These are phyloP conservation scores for Cornus florida DNA, from an alignment of 148 eudicot species.

Conservation along the genomic window DNA sequence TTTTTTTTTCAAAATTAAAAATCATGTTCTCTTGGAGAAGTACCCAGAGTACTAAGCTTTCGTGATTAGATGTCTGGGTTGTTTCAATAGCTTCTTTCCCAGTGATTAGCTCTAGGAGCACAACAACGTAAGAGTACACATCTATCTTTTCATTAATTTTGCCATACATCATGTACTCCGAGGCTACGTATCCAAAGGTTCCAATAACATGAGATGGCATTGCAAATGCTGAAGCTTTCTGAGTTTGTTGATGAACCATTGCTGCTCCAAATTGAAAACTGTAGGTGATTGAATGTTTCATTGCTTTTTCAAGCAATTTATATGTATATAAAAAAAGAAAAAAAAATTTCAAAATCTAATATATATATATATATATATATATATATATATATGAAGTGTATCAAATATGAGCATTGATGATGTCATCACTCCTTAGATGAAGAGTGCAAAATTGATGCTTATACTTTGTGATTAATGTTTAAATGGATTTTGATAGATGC, in stretches of 20 bases:
- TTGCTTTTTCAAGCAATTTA: too few relatives aligned
- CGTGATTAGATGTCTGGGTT: slow-evolving; percentile 17
- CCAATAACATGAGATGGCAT: slow-evolving; percentile 24
- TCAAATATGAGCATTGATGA: too few relatives aligned
- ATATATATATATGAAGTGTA: too few relatives aligned
- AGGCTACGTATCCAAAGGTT: slow-evolving; percentile 40
- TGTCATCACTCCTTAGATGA: too few relatives aligned
- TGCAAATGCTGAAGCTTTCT: not conserved
- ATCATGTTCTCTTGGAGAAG: slow-evolving; percentile 5
- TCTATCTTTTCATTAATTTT: slow-evolving; percentile 43
- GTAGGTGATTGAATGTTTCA: too few relatives aligned
- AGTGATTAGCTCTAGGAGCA: slow-evolving; percentile 42
- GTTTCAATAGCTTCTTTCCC: slow-evolving; percentile 34
- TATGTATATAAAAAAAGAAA: too few relatives aligned
- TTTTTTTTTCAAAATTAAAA: not conserved
- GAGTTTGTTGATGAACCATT: slow-evolving; percentile 8
- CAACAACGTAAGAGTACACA: slow-evolving; percentile 42
- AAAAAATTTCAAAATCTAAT: too few relatives aligned
- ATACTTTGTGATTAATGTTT: too few relatives aligned
- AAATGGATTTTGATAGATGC: too few relatives aligned
- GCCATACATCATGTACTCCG: slow-evolving; percentile 44
- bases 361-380: too few relatives aligned
- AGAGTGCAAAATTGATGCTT: too few relatives aligned
- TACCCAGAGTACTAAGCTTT: slow-evolving; percentile 44
- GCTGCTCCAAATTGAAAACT: too few relatives aligned